phyloP scores from a whole-genome alignment of 805 yeast species.

The Wickerhamomyces mucosus region DNA sequence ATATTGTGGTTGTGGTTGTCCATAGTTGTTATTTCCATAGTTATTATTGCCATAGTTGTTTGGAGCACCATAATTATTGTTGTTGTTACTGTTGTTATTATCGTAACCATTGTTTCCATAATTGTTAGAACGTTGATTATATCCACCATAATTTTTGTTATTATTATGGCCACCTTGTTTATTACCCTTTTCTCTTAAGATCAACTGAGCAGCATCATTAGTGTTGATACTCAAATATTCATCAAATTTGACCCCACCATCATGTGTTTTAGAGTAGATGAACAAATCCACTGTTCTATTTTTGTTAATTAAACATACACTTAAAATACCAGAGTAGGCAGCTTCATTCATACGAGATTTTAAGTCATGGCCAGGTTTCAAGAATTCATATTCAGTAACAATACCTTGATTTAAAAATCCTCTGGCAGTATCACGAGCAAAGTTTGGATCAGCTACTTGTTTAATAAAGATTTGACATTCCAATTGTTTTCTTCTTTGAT shows the following conservation, averaged over 20 bases:
- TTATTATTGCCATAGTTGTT: not conserved
- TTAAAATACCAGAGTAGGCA: conserved; percentile 71
- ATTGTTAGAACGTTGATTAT: not conserved
- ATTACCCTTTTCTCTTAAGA: conserved; percentile 30
- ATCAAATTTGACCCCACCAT: conserved; percentile 73
- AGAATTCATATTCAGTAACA: conserved; percentile 31
- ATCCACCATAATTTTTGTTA: not conserved
- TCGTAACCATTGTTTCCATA: not conserved
- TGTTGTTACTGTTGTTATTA: not conserved
- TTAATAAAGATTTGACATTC: conserved; percentile 41
- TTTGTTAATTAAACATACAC: conserved; percentile 55
- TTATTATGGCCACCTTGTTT: not conserved
- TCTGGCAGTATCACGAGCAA: conserved; percentile 32
- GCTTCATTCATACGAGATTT: conserved; percentile 56
- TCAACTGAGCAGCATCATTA: conserved; percentile 53
- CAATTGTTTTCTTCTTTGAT: conserved; percentile 16
- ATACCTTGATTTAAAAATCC: conserved; percentile 31
- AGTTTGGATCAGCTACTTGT: conserved; percentile 34
- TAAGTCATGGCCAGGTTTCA: conserved; percentile 32
- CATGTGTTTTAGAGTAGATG: conserved; percentile 56
- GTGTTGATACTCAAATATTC: conserved; percentile 68
- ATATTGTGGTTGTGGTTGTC: conserved; percentile 5
- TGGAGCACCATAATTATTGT: not conserved
- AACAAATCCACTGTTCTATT: conserved; percentile 55
- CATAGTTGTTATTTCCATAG: conserved; percentile 2